These are phyloP conservation scores for Kazachstania sp. DNA, from an alignment of 1,139 yeast genomes.

Conservation along the genomic window DNA sequence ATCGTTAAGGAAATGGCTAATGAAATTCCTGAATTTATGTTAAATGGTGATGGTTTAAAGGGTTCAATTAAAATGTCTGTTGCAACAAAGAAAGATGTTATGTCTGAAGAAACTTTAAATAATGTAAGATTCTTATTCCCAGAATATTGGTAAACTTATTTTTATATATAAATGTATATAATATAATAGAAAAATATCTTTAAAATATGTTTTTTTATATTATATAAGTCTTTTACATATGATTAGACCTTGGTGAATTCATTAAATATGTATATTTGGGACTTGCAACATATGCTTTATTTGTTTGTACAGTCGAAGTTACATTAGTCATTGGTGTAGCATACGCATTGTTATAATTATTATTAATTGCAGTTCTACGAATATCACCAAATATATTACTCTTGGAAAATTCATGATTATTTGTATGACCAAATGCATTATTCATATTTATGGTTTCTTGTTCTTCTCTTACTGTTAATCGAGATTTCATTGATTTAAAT, in stretches of 20 bases:
- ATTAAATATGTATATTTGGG: constrained; percentile 37
- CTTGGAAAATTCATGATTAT: constrained; percentile 8
- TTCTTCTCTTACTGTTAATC: constrained; percentile 15
- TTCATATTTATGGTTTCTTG: constrained; percentile 4
- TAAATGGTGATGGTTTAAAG: constrained; percentile 57
- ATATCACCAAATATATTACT: constrained; percentile 15
- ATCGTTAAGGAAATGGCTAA: constrained; percentile 60
- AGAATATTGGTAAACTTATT: constrained; percentile 60
- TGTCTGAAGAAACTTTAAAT: constrained; percentile 61
- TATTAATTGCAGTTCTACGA: background rate
- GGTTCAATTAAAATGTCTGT: constrained; percentile 79
- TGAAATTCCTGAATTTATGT: constrained; percentile 46
- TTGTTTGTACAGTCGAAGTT: background rate
- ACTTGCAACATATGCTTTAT: constrained; percentile 34
- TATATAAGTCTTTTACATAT: background rate
- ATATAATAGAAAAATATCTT: background rate
- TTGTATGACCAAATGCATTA: background rate
- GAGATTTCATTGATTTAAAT: constrained; percentile 29
- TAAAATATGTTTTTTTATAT: background rate
- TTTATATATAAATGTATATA: background rate
- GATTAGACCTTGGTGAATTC: constrained; percentile 34
- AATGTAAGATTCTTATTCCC: constrained; percentile 86
- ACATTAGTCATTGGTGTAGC: background rate
- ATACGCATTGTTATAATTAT: background rate
- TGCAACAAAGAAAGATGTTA: constrained; percentile 69